Base-by-base conservation (phyloP, 768 basidiomycete genomes). In the Podaxis rugospora region DNA sequence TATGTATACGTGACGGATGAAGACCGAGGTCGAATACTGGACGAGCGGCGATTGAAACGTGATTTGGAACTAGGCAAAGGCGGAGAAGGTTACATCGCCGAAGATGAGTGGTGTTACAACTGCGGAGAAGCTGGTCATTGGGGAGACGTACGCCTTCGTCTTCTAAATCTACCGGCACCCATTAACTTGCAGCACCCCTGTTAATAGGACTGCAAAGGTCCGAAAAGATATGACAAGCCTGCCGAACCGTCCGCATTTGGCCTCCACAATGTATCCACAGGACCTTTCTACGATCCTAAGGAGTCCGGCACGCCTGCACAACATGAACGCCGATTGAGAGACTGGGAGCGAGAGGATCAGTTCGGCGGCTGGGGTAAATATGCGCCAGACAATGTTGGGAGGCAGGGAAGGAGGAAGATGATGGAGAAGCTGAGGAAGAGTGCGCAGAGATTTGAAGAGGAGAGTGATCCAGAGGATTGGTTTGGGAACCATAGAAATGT, bases 41-140 rank as follows among this genome's bases (percentile, higher is more conserved):
- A 69, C 16, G 66, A 62, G 18, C 83, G 90, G 32, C 78, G 81
- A 62, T 69, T 75, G 27, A 88, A 81, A 68, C 80, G 76, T 46
- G 69, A 74, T 3, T 68, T 86, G 5, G 67, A 68, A 11, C 71
- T 90, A 5, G 89, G 90, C 10, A 68, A 86, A 58, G 90, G 92
- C 13, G 89, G 90, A 9, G 92, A 92, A 70, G 89, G 87, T 5
- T 92, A 88, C 70, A 86, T 93, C 57, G 88, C 82, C 4, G 71
- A 73, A 36, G 89, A 90, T 67, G 78, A 84, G 65, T 93, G 88
- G 88, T 93, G 92, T 70, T 90, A 92, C 68, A 90, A 89, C 65
- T 93, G 92, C 64, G 92, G 88, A 44, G 75, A 74, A 28, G 71
- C 71, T 54, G 91, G 89, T 3, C 92, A 93, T 71, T 82, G 88